Conservation (phyloP, 2,329 filamentous ascomycete species). For the Phyllosticta citribraziliensis region DNA sequence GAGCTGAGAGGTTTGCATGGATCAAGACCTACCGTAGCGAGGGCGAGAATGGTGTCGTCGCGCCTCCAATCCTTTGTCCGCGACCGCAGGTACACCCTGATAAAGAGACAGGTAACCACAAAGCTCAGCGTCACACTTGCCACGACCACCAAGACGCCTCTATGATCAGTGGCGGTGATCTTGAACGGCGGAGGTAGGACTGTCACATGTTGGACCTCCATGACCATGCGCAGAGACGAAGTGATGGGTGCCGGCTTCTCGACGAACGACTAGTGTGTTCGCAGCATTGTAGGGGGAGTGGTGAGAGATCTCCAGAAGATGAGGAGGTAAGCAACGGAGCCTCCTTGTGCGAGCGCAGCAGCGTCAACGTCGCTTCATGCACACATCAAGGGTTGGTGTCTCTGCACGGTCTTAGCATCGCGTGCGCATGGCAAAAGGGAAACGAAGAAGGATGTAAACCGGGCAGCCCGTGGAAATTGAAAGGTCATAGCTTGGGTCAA, state of each 20-base stretch:
- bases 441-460: neutral
- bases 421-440: neutral
- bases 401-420: neutral
- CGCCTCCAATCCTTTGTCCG: conserved; percentile 22
- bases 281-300: neutral
- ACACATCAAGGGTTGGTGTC: neutral
- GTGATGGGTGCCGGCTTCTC: neutral
- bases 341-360: neutral
- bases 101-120: conserved; percentile 21
- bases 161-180: conserved; percentile 23
- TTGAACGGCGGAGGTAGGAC: conserved; percentile 18
- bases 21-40: conserved; percentile 16
- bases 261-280: neutral
- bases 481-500: neutral
- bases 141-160: conserved; percentile 24
- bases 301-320: neutral
- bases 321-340: neutral
- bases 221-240: neutral
- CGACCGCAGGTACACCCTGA: conserved; percentile 22
- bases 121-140: conserved; percentile 21
- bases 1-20: neutral
- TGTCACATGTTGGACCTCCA: neutral
- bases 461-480: neutral
- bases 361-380: neutral
- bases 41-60: conserved; percentile 21